Evolutionary conservation across 164 flowering plant genomes (phyloP), one percentile per base, ranked within the genome.

Genomic region (Kingdonia uniflora): DNA sequence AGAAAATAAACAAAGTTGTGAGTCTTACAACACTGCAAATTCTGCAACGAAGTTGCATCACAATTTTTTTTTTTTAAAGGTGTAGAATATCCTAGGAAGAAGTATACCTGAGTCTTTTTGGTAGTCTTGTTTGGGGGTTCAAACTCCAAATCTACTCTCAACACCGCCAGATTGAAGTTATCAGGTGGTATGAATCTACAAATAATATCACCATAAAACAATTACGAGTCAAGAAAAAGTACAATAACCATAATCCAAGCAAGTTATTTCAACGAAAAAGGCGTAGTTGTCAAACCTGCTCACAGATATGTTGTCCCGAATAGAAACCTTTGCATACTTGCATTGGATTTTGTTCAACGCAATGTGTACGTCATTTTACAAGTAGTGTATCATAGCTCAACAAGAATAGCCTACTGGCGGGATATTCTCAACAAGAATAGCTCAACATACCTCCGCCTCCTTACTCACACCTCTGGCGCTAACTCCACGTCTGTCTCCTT

Each of bases 291-390:
- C 59, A 6, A 37, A 92, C 96, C 95, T 80, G 72, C 60, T 59
- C 6, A 77, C 80, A 51, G 85, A 65, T 55, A 86, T 24, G 0
- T 63, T 14, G 45, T 92, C 99, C 29, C 87, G 91, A 48, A 72
- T 51, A 43, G 97, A 89, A 68, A 80, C 99, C 66, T 68, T 81
- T 1, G 81, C 79, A 54, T 78, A 68, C 14, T 87, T 78, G 0
- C 99, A 80, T 54, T 92, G 99, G 56, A 84, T 74, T 7, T 84
- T 74, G 74, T 88, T 92, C 25, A 92, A 68, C 10, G 66, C 95
- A 64, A 88, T 74, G 8, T 63, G 63, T 21, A 95, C 99, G 43
- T 56, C 70, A n/a, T n/a, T n/a, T n/a, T n/a, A n/a, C n/a, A n/a
- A n/a, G n/a, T n/a, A n/a, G n/a, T n/a, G n/a, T n/a, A n/a, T n/a